These are phyloP conservation scores for Cyberlindnera mycetangii DNA, from an alignment of 805 yeast species.

Conservation along the genomic window DNA sequence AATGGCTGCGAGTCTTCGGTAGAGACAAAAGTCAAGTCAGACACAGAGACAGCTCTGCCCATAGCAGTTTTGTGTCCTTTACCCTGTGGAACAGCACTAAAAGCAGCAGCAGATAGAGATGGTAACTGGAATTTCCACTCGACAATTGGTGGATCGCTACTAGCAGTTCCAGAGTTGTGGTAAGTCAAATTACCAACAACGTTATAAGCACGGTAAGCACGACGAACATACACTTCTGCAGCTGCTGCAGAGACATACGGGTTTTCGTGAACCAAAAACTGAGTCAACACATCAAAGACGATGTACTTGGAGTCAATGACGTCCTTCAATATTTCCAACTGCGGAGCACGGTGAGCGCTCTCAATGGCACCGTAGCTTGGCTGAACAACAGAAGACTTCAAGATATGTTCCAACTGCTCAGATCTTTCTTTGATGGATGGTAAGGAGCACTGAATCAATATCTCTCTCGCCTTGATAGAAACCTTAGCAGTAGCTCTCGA, in stretches of 20 bases:
- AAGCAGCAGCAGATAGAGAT: constrained; percentile 64
- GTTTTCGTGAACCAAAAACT: constrained; percentile 80
- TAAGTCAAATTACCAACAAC: constrained; percentile 76
- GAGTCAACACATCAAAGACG: constrained; percentile 93
- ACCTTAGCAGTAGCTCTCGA: constrained; percentile 91
- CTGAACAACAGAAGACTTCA: constrained; percentile 86
- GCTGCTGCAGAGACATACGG: constrained; percentile 94
- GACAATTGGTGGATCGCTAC: constrained; percentile 57
- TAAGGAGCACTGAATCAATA: constrained; percentile 91
- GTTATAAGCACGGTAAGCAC: constrained; percentile 95
- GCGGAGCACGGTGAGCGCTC: constrained; percentile 75
- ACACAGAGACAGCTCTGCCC: constrained; percentile 89
- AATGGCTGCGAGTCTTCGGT: constrained; percentile 63
- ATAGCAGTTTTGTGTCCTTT: constrained; percentile 41
- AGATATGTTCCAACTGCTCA: constrained; percentile 94
- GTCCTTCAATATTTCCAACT: constrained; percentile 74
- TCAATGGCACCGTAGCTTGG: constrained; percentile 85
- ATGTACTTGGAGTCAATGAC: constrained; percentile 95
- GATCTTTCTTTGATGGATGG: constrained; percentile 96
- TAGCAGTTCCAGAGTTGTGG: constrained; percentile 36
- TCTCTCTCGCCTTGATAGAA: constrained; percentile 92
- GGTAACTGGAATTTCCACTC: constrained; percentile 91
- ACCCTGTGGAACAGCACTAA: constrained; percentile 61
- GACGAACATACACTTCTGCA: constrained; percentile 91
- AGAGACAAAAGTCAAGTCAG: constrained; percentile 84